These are phyloP conservation scores for Wallacemonas sp. DNA, from an alignment of 208 protist species.

Conservation along the genomic window DNA sequence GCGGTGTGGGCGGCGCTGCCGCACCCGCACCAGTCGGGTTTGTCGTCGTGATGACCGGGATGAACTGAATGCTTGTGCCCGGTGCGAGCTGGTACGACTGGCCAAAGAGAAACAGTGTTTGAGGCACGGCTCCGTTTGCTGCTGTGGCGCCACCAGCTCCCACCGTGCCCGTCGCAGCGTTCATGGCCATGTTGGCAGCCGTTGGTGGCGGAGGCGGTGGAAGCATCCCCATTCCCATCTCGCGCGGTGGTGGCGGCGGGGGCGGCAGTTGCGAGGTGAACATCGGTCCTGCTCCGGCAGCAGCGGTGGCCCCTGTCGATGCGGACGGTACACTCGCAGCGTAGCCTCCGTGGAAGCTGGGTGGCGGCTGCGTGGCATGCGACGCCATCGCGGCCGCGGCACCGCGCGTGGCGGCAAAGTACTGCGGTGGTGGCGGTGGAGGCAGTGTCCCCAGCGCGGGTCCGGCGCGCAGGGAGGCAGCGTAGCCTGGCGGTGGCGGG, in stretches of 20 bases:
- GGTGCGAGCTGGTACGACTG: conserved; percentile 56
- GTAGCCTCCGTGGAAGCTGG: conserved; percentile 19
- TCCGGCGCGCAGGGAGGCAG: background rate
- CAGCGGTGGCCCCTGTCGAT: background rate
- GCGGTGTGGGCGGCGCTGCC: background rate
- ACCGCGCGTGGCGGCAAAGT: background rate
- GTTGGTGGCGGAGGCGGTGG: conserved; percentile 38
- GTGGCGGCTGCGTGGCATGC: conserved; percentile 17
- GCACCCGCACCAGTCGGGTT: background rate
- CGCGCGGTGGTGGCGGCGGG: conserved; percentile 7
- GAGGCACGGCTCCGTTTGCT: conserved; percentile 16
- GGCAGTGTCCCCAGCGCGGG: background rate
- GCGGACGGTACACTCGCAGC: background rate
- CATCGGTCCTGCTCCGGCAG: no score
- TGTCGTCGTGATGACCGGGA: conserved; percentile 56
- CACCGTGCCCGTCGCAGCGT: no score
- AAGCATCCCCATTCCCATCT: conserved; percentile 16
- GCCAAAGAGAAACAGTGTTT: conserved; percentile 53
- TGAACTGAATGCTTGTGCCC: conserved; percentile 53
- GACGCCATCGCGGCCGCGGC: background rate
- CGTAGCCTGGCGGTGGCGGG: conserved; percentile 7
- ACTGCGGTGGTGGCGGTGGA: conserved; percentile 2
- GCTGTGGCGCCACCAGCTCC: background rate
- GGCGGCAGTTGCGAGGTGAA: background rate
- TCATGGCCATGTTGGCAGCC: no score